Percentiles rank a stretch among this genome's conserved stretches.
Evolutionary conservation across 2,329 filamentous ascomycete genomes (phyloP).

Genomic region (Colletotrichum chlorophyti): DNA sequence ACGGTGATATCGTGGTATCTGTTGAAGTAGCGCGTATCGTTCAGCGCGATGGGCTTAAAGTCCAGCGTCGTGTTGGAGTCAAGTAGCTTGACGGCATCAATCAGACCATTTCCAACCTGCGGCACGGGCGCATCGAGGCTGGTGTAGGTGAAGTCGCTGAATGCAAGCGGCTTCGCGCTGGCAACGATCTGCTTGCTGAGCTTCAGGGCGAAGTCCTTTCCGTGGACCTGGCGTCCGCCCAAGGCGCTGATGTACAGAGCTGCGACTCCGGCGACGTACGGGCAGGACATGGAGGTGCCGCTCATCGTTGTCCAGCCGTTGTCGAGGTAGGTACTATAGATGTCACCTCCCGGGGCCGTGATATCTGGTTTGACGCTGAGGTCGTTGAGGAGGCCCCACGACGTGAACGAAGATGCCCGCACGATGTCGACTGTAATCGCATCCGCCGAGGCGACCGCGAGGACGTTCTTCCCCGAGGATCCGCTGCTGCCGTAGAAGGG

Average conservation of each 20-base stretch:
- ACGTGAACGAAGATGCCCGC: conserved; percentile 40
- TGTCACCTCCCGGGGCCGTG: conserved; percentile 48
- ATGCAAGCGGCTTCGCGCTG: conserved; percentile 36
- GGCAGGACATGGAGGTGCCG: conserved; percentile 57
- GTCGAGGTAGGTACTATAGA: conserved; percentile 49
- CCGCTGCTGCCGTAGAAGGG: conserved; percentile 53
- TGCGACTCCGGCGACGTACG: conserved; percentile 51
- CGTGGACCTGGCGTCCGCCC: conserved; percentile 40
- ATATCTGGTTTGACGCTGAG: conserved; percentile 51
- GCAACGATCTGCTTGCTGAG: conserved; percentile 41
- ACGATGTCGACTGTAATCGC: not conserved
- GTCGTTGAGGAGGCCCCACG: conserved; percentile 52
- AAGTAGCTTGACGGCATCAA: conserved; percentile 49
- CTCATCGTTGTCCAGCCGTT: conserved; percentile 45
- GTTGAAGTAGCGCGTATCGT: conserved; percentile 50
- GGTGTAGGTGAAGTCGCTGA: conserved; percentile 33
- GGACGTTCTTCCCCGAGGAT: conserved; percentile 48
- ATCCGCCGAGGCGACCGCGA: conserved; percentile 50
- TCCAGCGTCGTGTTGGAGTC: conserved; percentile 44
- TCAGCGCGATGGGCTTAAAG: conserved; percentile 49
- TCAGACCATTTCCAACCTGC: conserved; percentile 48
- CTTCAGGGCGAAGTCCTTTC: conserved; percentile 36
- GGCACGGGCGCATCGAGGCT: conserved; percentile 39
- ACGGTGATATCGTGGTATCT: conserved; percentile 36
- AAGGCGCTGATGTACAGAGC: conserved; percentile 42